Evolutionary conservation across 805 yeast genomes (phyloP), one percentile per base, ranked within the genome.

Genomic region (Komagataella phaffii): DNA sequence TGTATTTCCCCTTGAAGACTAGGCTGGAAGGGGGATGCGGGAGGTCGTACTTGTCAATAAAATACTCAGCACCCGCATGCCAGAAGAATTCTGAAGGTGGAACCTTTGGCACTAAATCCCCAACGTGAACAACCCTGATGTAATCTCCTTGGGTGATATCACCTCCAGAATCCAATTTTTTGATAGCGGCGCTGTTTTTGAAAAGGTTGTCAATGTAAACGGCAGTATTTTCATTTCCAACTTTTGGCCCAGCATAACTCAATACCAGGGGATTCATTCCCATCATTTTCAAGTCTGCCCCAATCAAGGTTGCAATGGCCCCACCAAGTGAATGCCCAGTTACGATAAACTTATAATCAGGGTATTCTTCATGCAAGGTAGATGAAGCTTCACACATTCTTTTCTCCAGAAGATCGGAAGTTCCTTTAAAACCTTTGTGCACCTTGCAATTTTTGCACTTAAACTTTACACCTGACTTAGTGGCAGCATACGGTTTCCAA

Each of bases 271-370:
- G 83, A 6, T 75, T 62, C 52, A 66, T 67, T 0, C 87, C 88
- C 59, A 76, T 55, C 17, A 78, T 58, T 52, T 73, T 65, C 48
- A 82, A 69, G 58, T 85, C 93, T 19, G 80, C 69, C 0, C 85
- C 91, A 7, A 78, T 73, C 40, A 86, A 64, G 3, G 72, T 64
- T 1, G 89, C 83, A 50, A 83, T 62, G 0, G 90, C 89, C 6
- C 83, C 95, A 3, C 89, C 90, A 46, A 86, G 64, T 0, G 93
- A 86, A 64, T 87, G 95, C 0, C 95, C 95, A 1, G 81, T 68
- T 1, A 83, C 71, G 1, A 76, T 70, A 3, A 84, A 53, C 18
- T 69, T 61, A 60, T 80, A 83, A 21, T 70, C 73, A 0, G 80
- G 76, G 58, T 73, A 64, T 17, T 67, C 58, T 8, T 62, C 53